A percentile compares a stretch with the other conserved stretches of the same genome.
Evolutionary conservation across 129 eudicot species (phyloP).

Genomic region (Centella asiatica): DNA sequence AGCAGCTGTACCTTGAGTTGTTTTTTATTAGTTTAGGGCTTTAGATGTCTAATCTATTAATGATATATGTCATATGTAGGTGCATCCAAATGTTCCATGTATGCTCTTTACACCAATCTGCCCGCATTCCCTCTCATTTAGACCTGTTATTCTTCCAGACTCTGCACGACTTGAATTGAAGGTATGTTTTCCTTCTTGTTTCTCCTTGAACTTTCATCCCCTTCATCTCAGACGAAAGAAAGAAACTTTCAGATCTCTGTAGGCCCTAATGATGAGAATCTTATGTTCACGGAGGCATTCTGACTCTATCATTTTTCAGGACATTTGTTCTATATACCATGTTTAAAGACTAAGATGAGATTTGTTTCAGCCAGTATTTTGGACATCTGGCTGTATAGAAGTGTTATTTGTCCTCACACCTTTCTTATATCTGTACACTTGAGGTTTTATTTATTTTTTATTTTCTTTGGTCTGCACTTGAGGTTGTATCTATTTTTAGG

Average conservation of each 20-base stretch:
- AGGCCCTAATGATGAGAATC: neutral
- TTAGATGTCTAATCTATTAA: neutral
- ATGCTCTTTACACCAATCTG: conserved; percentile 98
- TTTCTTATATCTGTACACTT: too few relatives aligned
- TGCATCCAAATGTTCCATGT: conserved; percentile 99
- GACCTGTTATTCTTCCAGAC: conserved; percentile 98
- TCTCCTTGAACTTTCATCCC: neutral
- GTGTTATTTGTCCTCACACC: too few relatives aligned
- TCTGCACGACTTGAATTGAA: conserved; percentile 93
- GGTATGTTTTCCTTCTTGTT: conserved; percentile 31
- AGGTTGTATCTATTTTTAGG: neutral
- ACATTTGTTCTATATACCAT: neutral
- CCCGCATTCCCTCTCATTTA: conserved; percentile 97
- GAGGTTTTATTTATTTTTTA: too few relatives aligned
- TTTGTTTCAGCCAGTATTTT: too few relatives aligned
- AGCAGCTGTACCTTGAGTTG: too few relatives aligned
- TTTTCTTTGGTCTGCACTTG: too few relatives aligned
- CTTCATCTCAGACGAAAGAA: neutral
- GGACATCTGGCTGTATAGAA: too few relatives aligned
- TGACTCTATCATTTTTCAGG: neutral
- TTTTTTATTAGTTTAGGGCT: too few relatives aligned
- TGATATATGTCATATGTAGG: conserved; percentile 47
- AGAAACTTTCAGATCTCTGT: neutral
- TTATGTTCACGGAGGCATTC: neutral
- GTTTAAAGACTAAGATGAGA: too few relatives aligned